Evolutionary conservation across 768 basidiomycete species (phyloP).

Genomic region (Bullera alba): DNA sequence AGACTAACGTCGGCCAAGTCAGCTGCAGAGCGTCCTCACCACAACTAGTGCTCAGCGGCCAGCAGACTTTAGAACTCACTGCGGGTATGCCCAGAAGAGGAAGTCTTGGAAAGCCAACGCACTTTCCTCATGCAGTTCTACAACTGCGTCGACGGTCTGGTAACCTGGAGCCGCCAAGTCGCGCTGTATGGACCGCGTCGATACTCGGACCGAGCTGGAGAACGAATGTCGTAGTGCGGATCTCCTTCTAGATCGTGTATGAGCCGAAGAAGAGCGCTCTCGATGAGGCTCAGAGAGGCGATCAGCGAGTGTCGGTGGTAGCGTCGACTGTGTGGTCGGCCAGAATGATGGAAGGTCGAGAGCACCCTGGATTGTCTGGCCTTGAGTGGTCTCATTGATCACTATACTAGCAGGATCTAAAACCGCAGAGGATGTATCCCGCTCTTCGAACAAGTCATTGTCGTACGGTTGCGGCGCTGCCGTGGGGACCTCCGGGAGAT

Average conservation of each 20-base stretch:
- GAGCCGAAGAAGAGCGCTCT: too few relatives aligned
- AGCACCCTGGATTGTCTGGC: too few relatives aligned
- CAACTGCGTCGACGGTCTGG: slow-evolving; percentile 55
- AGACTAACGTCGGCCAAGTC: slow-evolving; percentile 50
- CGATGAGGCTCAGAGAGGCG: too few relatives aligned
- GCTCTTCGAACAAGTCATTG: too few relatives aligned
- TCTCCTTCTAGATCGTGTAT: too few relatives aligned
- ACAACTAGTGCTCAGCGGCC: slow-evolving; percentile 1
- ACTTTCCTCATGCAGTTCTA: slow-evolving; percentile 85
- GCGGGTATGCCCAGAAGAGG: slow-evolving; percentile 85
- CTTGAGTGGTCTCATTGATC: not conserved
- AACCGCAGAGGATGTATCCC: not conserved
- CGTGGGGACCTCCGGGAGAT: slow-evolving; percentile 7
- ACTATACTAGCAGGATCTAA: too few relatives aligned
- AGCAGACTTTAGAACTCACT: slow-evolving; percentile 52
- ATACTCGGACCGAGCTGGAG: slow-evolving; percentile 12
- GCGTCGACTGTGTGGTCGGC: too few relatives aligned
- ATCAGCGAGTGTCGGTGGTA: too few relatives aligned
- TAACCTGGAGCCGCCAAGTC: not conserved
- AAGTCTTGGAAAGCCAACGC: slow-evolving; percentile 88
- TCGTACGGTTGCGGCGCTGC: not conserved
- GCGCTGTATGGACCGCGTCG: not conserved
- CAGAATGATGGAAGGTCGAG: too few relatives aligned
- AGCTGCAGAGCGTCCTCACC: not conserved
- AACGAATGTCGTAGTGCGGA: slow-evolving; percentile 24